Percentiles rank a stretch among this genome's conserved stretches.
Conservation (phyloP, 1,284 basidiomycete genomes). For the Austroboletus novae-zelandiae region DNA sequence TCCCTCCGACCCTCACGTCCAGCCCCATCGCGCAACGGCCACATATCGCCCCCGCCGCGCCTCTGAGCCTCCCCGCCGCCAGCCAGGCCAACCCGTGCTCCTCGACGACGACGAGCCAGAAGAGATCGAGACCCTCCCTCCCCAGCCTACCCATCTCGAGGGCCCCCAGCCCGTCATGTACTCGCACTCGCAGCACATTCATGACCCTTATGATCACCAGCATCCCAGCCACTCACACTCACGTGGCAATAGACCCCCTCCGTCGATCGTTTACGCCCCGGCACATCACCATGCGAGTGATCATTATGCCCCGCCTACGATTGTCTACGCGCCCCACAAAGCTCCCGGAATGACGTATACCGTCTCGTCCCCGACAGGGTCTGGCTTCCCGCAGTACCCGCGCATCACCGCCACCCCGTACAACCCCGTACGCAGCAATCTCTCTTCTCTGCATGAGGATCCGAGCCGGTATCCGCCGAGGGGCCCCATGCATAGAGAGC, state of each 20-base stretch:
- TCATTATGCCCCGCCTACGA: constrained; percentile 50
- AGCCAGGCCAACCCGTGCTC: constrained; percentile 18
- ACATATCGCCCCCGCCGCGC: constrained; percentile 38
- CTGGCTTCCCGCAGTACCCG: constrained; percentile 34
- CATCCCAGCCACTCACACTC: constrained; percentile 38
- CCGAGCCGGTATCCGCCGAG: constrained; percentile 20
- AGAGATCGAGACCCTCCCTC: constrained; percentile 24
- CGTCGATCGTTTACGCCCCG: constrained; percentile 53
- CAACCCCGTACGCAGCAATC: constrained; percentile 33
- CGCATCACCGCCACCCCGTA: constrained; percentile 37
- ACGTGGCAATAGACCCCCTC: constrained; percentile 39
- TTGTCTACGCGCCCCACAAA: constrained; percentile 44
- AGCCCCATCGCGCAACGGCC: constrained; percentile 27
- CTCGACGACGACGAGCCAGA: constrained; percentile 24
- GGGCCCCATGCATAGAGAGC: constrained; percentile 32
- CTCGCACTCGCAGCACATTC: constrained; percentile 33
- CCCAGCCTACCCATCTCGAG: constrained; percentile 18
- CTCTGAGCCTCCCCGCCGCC: constrained; percentile 36
- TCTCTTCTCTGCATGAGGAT: constrained; percentile 34
- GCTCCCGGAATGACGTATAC: constrained; percentile 51
- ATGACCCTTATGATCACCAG: constrained; percentile 32
- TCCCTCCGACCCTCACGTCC: constrained; percentile 42
- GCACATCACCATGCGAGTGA: constrained; percentile 39
- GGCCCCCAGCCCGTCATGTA: constrained; percentile 30
- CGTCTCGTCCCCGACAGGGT: constrained; percentile 49